Evolutionary conservation across 805 yeast species (phyloP), one percentile per base, ranked within the genome.

Genomic region (Candida khao-thaluensis): DNA sequence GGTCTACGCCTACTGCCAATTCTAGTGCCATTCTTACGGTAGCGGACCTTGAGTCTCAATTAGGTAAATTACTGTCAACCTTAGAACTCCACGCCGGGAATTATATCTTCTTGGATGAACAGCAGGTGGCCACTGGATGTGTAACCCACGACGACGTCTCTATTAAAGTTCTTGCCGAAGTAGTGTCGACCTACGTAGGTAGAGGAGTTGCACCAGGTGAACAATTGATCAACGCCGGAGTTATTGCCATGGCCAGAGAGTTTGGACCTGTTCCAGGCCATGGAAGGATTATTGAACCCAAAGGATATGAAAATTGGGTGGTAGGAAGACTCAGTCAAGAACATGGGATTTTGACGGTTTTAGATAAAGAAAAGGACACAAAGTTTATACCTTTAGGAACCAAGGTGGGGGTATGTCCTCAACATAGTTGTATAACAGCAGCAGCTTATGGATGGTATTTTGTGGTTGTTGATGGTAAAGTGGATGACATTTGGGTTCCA

Each of bases 41-140:
- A n/a, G 44, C 40, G 7, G 64, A 57, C 23, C 31, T 62, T 32
- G 44, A 52, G 4, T 42, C 68, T 15, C 40, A 43, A 5, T 26
- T 48, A 5, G 45, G 48, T 15, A 37, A 33, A 14, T 47, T 72
- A 12, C 44, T 48, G 14, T 81, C 80, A 4, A 51, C 54, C 1
- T 59, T 85, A 27, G 93, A 85, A 53, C 54, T 85, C 12, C 95
- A 85, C 55, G 90, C 91, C n/a, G 95, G 95, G 9, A 84, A 85
- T 54, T 85, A 81, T 52, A 73, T 82, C 3, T 73, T 80, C 52
- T 78, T 84, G 51, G 95, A 85, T 54, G 60, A 83, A 38, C 95
- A 85, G 54, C 93, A 85, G 55, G 69, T 79, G n/a, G 74, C 85
- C 9, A 85, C 93, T 0, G 77, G 77, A 0, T 76, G 83, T 47